Evolutionary conservation across 306 rosid species (phyloP).

Genomic region (Pueraria montana): DNA sequence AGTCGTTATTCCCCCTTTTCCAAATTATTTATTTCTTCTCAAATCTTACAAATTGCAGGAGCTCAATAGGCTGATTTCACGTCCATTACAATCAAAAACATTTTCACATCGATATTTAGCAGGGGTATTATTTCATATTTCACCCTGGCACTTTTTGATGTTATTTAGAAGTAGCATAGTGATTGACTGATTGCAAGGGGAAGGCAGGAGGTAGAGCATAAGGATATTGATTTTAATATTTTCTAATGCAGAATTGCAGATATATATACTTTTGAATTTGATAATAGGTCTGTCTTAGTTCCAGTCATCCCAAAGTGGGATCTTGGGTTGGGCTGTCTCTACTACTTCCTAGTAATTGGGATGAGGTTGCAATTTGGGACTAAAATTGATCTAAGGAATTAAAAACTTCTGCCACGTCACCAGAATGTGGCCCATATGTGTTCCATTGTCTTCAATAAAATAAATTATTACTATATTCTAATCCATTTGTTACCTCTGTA

Average conservation of each 20-base stretch:
- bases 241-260: not conserved
- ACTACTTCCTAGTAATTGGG: not conserved
- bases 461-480: not conserved
- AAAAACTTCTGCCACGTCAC: slow-evolving; percentile 4
- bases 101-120: slow-evolving; percentile 91
- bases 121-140: slow-evolving; percentile 66
- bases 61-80: slow-evolving; percentile 76
- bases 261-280: not conserved
- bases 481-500: slow-evolving; percentile 2
- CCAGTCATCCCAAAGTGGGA: slow-evolving; percentile 7
- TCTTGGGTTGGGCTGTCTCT: slow-evolving; percentile 18
- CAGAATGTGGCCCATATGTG: not conserved
- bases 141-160: not conserved
- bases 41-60: slow-evolving; percentile 64
- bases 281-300: not conserved
- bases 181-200: not conserved
- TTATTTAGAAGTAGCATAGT: slow-evolving; percentile 24
- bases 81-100: slow-evolving; percentile 82
- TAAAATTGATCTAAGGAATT: not conserved
- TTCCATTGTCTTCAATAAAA: slow-evolving; percentile 5
- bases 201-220: slow-evolving; percentile 27
- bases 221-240: slow-evolving; percentile 30
- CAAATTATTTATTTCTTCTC: slow-evolving; percentile 16
- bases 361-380: slow-evolving; percentile 15
- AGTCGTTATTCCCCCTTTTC: not conserved